Conservation (phyloP, 2,329 filamentous ascomycete genomes). For the Verticillium nubilum region DNA sequence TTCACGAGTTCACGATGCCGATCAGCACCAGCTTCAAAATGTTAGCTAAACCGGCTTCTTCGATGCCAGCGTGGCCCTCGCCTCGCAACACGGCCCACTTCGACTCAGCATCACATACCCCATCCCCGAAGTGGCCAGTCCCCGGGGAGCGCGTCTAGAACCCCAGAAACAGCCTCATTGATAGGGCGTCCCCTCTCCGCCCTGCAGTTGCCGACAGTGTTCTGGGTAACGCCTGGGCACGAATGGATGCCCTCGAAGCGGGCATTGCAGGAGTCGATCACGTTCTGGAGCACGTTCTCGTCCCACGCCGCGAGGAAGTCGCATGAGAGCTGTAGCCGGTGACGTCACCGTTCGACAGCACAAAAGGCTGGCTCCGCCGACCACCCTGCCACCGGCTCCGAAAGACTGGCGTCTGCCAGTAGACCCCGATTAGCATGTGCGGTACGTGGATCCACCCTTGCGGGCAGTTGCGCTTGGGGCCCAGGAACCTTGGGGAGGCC, state of each 20-base stretch:
- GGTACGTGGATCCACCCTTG: slow-evolving; percentile 48
- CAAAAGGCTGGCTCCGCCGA: slow-evolving; percentile 55
- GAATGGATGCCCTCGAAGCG: slow-evolving; percentile 55
- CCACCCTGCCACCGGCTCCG: slow-evolving; percentile 45
- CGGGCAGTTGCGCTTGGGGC: slow-evolving; percentile 43
- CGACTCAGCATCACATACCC: slow-evolving; percentile 12
- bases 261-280: slow-evolving; percentile 61
- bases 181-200: slow-evolving; percentile 46
- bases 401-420: slow-evolving; percentile 54
- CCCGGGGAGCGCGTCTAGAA: slow-evolving; percentile 47
- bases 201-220: slow-evolving; percentile 23
- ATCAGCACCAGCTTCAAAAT: too few species aligned
- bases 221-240: slow-evolving; percentile 50
- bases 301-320: slow-evolving; percentile 75
- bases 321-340: slow-evolving; percentile 67
- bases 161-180: slow-evolving; percentile 38
- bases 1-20: too few species aligned
- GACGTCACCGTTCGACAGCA: slow-evolving; percentile 64
- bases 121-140: slow-evolving; percentile 48
- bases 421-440: slow-evolving; percentile 53
- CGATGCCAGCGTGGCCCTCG: too few species aligned
- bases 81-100: too few species aligned
- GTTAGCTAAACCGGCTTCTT: too few species aligned
- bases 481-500: slow-evolving; percentile 46
- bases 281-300: slow-evolving; percentile 54